Evolutionary conservation across 2,329 filamentous ascomycete genomes (phyloP), one percentile per base, ranked within the genome.

Genomic region (Pestalotiopsis sp.): DNA sequence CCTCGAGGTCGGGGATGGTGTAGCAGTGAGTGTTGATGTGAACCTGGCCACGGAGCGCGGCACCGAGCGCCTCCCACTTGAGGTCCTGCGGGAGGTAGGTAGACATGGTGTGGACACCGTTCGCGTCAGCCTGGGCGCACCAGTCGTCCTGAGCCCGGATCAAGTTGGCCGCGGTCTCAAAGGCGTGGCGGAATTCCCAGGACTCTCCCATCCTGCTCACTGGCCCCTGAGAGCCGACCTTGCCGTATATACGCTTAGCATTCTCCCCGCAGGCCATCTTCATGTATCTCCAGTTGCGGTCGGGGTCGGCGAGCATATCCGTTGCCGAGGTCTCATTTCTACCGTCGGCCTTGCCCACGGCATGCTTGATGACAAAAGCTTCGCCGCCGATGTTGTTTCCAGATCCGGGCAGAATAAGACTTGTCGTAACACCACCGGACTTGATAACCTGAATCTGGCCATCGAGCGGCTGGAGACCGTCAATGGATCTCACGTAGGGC

Each of bases 211-310:
- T 81, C 1, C 91, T 83, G 70, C 87, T 91, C 67, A 84, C 84
- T 0, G 89, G 89, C 0, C 87, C 86, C 61, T 81, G 81, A 65
- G 84, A 82, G 27, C 88, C 88, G 4, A 80, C 74, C 61, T 81
- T 82, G 11, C 89, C 89, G 69, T 92, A 91, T 0, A 89, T 81
- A 0, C 84, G 80, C 80, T 92, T 92, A 1, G 90, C 82, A 73
- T 93, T 93, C 79, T 93, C 91, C 45, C 91, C 91, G 71, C 90
- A 93, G 0, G 91, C 91, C 90, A 93, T 93, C 81, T 93, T 93
- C 84, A 93, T 91, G 77, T 91, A 93, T 23, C 91, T 84, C 87
- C 90, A 91, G 69, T 82, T 87, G 25, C 84, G 83, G 57, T 91
- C 89, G 0, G 90, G 90, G 65, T 92, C 89, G 1, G 91, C 90